Conservation (phyloP, 768 basidiomycete species). For the Phylloporus rhodoxanthus region DNA sequence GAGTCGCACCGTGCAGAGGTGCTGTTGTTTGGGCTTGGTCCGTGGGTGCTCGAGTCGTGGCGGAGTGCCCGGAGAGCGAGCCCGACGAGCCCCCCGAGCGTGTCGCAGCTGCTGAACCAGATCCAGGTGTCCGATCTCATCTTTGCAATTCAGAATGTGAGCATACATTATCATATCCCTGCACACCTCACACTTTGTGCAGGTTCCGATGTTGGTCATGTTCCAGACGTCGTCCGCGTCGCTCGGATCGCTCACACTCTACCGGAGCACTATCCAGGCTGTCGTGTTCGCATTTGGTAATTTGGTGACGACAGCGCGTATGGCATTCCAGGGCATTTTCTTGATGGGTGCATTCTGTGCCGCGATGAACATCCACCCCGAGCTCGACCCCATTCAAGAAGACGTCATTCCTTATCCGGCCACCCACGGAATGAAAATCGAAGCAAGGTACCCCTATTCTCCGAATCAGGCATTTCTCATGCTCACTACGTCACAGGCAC, state of each 20-base stretch:
- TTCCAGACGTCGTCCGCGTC: slow-evolving; percentile 68
- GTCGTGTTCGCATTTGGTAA: slow-evolving; percentile 61
- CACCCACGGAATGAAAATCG: slow-evolving; percentile 60
- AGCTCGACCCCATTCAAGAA: slow-evolving; percentile 55
- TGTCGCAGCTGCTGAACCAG: slow-evolving; percentile 45
- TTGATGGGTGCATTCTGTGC: slow-evolving; percentile 83
- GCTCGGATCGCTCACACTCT: slow-evolving; percentile 75
- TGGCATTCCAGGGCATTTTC: slow-evolving; percentile 84
- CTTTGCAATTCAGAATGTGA: slow-evolving; percentile 63
- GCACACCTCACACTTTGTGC: not conserved
- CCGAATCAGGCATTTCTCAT: slow-evolving; percentile 6
- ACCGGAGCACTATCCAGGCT: slow-evolving; percentile 71
- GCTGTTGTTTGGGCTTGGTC: slow-evolving; percentile 72
- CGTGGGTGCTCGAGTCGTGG: slow-evolving; percentile 83
- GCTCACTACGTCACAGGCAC: slow-evolving; percentile 35
- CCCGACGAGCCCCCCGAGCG: slow-evolving; percentile 35
- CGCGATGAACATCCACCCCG: slow-evolving; percentile 63
- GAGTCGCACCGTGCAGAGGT: slow-evolving; percentile 77
- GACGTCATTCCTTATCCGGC: slow-evolving; percentile 45
- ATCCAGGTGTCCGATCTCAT: slow-evolving; percentile 61
- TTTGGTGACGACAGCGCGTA: slow-evolving; percentile 55
- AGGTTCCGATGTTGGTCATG: slow-evolving; percentile 74
- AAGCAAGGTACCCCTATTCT: slow-evolving; percentile 48
- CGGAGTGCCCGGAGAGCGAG: slow-evolving; percentile 53
- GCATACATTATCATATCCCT: slow-evolving; percentile 14